These are phyloP conservation scores for Candida morakotiae DNA, from an alignment of 805 yeast genomes.

Conservation along the genomic window DNA sequence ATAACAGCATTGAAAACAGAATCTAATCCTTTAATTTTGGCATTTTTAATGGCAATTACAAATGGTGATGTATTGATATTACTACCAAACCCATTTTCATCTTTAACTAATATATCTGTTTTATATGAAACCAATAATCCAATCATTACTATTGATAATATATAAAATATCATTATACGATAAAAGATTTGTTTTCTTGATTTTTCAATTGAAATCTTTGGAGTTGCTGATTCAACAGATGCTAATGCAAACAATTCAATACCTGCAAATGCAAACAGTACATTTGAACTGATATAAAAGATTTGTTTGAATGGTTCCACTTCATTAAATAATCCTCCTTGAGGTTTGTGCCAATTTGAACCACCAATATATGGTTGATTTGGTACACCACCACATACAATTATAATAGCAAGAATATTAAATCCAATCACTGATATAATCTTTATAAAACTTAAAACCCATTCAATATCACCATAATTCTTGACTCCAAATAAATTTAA, in stretches of 20 bases:
- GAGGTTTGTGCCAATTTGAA: conserved; percentile 51
- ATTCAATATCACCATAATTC: conserved; percentile 71
- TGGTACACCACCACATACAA: conserved; percentile 58
- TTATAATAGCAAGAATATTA: conserved; percentile 49
- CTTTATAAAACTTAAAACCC: conserved; percentile 50
- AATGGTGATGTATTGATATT: conserved; percentile 33
- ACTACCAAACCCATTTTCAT: conserved; percentile 13
- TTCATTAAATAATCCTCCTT: conserved; percentile 44
- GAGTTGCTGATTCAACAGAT: conserved; percentile 62
- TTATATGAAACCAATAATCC: conserved; percentile 49
- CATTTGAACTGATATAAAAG: conserved; percentile 54
- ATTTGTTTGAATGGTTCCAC: conserved; percentile 53
- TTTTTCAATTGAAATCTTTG: conserved; percentile 56
- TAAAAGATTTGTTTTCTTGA: conserved; percentile 66
- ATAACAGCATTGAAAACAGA: conserved; percentile 31
- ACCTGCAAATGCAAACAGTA: conserved; percentile 65
- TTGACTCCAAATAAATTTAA: conserved; percentile 60
- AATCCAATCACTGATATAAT: conserved; percentile 58
- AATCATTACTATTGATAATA: conserved; percentile 48
- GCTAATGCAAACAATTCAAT: conserved; percentile 63
- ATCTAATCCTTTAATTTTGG: conserved; percentile 27
- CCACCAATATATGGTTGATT: conserved; percentile 58
- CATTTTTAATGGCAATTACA: conserved; percentile 33
- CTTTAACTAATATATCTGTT: conserved; percentile 11
- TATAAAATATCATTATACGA: conserved; percentile 58